Conservation (phyloP, 1,139 yeast species). For the Zhuliangozyma parablackwelliae region DNA sequence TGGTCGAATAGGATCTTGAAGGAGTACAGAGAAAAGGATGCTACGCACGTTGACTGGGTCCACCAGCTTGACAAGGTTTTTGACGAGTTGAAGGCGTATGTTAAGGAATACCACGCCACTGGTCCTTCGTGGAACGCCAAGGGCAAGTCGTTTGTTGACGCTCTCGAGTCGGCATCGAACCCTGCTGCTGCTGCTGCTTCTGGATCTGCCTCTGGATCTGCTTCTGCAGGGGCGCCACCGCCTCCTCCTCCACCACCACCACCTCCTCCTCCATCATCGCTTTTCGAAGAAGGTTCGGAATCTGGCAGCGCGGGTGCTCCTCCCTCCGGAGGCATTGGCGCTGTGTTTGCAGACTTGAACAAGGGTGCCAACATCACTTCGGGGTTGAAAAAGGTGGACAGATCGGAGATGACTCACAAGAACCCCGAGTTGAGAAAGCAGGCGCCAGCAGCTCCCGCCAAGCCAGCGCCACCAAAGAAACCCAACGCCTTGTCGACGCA, state of each 20-base stretch:
- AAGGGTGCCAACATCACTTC: slow-evolving; percentile 81
- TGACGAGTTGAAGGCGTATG: slow-evolving; percentile 66
- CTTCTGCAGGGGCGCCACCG: slow-evolving; percentile 11
- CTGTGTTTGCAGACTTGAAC: slow-evolving; percentile 89
- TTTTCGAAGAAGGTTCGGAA: slow-evolving; percentile 42
- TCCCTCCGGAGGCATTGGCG: slow-evolving; percentile 61
- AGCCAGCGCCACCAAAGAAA: slow-evolving; percentile 60
- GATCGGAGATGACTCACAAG: slow-evolving; percentile 91
- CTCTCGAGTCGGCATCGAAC: slow-evolving; percentile 14
- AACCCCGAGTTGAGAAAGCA: slow-evolving; percentile 76
- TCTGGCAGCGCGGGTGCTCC: slow-evolving; percentile 15
- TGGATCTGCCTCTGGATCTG: slow-evolving; percentile 15
- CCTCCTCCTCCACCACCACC: slow-evolving; percentile 61
- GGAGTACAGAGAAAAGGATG: slow-evolving; percentile 70
- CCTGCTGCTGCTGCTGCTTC: slow-evolving; percentile 10
- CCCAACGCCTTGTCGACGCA: slow-evolving; percentile 51
- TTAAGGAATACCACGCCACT: slow-evolving; percentile 70
- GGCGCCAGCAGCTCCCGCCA: slow-evolving; percentile 64
- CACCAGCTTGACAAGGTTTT: slow-evolving; percentile 57
- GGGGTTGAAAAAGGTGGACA: slow-evolving; percentile 86
- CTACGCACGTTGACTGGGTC: slow-evolving; percentile 75
- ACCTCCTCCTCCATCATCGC: slow-evolving; percentile 55
- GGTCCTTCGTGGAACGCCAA: slow-evolving; percentile 76
- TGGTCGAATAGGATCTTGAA: slow-evolving; percentile 90
- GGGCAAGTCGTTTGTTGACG: slow-evolving; percentile 45